phyloP scores from a whole-genome alignment of 192 early-diverging fungal genomes.

The Thamnidium elegans region DNA sequence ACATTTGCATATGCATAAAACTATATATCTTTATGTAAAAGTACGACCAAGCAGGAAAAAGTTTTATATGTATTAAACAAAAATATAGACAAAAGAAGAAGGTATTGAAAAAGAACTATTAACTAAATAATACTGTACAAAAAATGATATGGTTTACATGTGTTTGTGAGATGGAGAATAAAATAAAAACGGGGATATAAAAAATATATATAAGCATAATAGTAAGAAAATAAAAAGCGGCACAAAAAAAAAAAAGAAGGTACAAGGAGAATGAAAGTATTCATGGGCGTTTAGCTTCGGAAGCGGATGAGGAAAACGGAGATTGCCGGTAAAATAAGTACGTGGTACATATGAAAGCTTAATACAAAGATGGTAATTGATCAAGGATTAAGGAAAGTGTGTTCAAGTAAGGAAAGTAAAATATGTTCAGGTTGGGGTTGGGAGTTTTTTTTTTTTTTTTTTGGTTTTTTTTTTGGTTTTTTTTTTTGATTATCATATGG shows the following conservation, averaged over 20 bases:
- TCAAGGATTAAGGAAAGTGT: neutral
- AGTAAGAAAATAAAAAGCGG: neutral
- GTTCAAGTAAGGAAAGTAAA: constrained; percentile 1
- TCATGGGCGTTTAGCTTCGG: no score
- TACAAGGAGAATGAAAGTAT: neutral
- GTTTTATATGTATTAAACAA: no score
- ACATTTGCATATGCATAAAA: no score
- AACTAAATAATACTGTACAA: neutral
- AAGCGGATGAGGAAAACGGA: neutral
- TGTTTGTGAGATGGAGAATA: neutral
- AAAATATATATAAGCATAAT: neutral
- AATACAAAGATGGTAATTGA: neutral
- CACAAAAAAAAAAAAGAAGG: neutral
- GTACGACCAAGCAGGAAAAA: no score
- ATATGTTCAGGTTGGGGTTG: neutral
- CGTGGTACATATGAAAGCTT: neutral
- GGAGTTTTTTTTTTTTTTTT: neutral
- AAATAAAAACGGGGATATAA: neutral
- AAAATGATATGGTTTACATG: neutral
- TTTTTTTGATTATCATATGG: neutral
- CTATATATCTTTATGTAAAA: no score
- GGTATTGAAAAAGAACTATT: neutral
- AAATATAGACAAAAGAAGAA: neutral
- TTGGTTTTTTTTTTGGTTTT: neutral
- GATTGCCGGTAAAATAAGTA: neutral